Percentiles rank a stretch among this genome's conserved stretches.
phyloP scores from a whole-genome alignment of 495 filamentous ascomycete species.

The Lasiosphaeria hispida region DNA sequence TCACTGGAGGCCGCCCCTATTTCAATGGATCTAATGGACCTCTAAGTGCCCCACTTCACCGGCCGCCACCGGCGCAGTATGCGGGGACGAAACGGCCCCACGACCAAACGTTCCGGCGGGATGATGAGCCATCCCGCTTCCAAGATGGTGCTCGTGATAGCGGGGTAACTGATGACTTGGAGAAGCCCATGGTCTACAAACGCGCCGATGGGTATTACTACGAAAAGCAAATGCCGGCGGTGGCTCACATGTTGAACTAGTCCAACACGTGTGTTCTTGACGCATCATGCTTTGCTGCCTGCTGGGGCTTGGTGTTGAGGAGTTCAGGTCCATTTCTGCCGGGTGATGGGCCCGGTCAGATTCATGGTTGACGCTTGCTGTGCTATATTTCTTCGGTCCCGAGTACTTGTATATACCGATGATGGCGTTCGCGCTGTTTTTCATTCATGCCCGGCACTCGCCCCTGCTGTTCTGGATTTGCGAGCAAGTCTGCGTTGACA shows the following conservation, averaged over 20 bases:
- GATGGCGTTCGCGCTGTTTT: no score
- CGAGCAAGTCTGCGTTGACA: background rate
- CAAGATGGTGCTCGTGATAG: constrained; percentile 30
- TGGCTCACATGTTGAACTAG: background rate
- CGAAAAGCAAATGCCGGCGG: background rate
- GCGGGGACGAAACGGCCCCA: constrained; percentile 33
- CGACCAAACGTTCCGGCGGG: constrained; percentile 25
- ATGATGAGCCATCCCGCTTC: constrained; percentile 17
- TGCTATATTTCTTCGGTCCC: no score
- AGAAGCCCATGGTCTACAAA: constrained; percentile 11
- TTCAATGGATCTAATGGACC: background rate
- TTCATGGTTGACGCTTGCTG: background rate
- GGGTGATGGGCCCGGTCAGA: background rate
- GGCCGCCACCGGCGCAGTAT: constrained; percentile 14
- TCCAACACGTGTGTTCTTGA: background rate
- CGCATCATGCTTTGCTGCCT: background rate
- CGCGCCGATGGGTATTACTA: constrained; percentile 23
- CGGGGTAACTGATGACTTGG: constrained; percentile 18
- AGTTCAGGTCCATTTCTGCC: background rate
- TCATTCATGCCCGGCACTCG: no score
- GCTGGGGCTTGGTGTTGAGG: background rate
- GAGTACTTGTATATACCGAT: no score
- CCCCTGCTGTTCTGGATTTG: no score
- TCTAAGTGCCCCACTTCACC: constrained; percentile 14
- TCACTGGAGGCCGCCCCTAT: background rate